A percentile compares a stretch with the other conserved stretches of the same genome.
These are phyloP conservation scores for Trichoderma hamatum DNA, from an alignment of 2,329 filamentous ascomycete genomes.

Conservation along the genomic window DNA sequence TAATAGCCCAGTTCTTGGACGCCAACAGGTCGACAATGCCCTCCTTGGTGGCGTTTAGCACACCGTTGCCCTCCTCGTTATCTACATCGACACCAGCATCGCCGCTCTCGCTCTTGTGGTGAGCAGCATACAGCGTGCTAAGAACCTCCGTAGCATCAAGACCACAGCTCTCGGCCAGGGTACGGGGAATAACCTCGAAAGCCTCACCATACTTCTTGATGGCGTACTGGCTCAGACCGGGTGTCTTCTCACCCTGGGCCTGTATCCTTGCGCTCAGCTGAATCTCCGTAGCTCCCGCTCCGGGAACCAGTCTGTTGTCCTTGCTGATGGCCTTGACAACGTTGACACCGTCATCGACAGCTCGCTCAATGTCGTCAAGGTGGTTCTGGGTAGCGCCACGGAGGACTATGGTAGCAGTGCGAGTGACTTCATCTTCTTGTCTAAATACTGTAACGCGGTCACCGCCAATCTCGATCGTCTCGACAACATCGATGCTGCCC, in stretches of 20 bases:
- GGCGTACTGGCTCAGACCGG: conserved; percentile 90
- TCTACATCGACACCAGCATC: conserved; percentile 88
- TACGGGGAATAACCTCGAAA: conserved; percentile 94
- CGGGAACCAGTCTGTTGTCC: conserved; percentile 87
- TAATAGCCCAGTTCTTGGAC: conserved; percentile 95
- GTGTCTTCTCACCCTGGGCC: conserved; percentile 86
- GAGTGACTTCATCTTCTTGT: conserved; percentile 89
- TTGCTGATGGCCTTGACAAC: conserved; percentile 98
- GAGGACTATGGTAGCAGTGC: conserved; percentile 91
- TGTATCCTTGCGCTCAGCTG: conserved; percentile 92
- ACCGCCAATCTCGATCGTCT: conserved; percentile 96
- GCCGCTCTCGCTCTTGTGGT: conserved; percentile 86
- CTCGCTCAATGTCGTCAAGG: conserved; percentile 93
- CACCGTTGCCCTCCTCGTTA: conserved; percentile 79
- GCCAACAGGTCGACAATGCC: conserved; percentile 92
- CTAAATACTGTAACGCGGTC: conserved; percentile 98
- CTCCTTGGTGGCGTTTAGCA: conserved; percentile 80
- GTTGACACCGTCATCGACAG: conserved; percentile 97
- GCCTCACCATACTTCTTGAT: conserved; percentile 98
- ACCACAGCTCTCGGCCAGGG: conserved; percentile 90
- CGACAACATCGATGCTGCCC: conserved; percentile 91
- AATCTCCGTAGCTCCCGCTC: conserved; percentile 91
- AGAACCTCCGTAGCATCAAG: conserved; percentile 97
- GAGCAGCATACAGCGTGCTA: conserved; percentile 88
- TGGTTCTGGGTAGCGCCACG: conserved; percentile 97